Percentiles rank a stretch among this genome's conserved stretches.
Conservation (phyloP, 805 yeast genomes). For the Metschnikowia similis region DNA sequence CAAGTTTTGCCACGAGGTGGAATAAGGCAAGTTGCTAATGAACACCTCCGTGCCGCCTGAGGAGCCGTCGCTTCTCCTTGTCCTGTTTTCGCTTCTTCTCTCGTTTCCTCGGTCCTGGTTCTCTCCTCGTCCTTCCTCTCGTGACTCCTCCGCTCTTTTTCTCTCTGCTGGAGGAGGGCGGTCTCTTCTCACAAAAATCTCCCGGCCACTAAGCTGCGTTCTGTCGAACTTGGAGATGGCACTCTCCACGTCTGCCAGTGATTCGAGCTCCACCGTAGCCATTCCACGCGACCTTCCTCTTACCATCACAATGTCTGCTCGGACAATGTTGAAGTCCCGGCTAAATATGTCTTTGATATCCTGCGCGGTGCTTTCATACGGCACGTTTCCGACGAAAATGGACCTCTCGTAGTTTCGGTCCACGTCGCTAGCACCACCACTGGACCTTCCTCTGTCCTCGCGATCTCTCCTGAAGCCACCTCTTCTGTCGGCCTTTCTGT, state of each 20-base stretch:
- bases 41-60: constrained; percentile 56
- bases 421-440: constrained; percentile 6
- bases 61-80: constrained; percentile 16
- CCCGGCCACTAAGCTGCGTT: constrained; percentile 63
- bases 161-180: constrained; percentile 68
- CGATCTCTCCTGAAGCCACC: constrained; percentile 9
- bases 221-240: constrained; percentile 73
- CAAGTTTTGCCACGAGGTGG: constrained; percentile 78
- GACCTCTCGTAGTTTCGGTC: constrained; percentile 57
- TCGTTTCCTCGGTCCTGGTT: constrained; percentile 8
- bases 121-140: constrained; percentile 19
- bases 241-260: constrained; percentile 56
- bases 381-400: constrained; percentile 69
- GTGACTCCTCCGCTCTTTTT: constrained; percentile 20
- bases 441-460: constrained; percentile 22
- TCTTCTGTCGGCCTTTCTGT: constrained; percentile 18
- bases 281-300: constrained; percentile 82
- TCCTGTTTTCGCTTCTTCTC: background rate
- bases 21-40: constrained; percentile 78
- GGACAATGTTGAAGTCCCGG: constrained; percentile 47
- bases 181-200: constrained; percentile 85
- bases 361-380: constrained; percentile 56
- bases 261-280: constrained; percentile 84
- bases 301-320: constrained; percentile 78
- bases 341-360: constrained; percentile 59